Conservation (phyloP, 1,284 basidiomycete genomes). For the Tetrapyrgos nigripes region DNA sequence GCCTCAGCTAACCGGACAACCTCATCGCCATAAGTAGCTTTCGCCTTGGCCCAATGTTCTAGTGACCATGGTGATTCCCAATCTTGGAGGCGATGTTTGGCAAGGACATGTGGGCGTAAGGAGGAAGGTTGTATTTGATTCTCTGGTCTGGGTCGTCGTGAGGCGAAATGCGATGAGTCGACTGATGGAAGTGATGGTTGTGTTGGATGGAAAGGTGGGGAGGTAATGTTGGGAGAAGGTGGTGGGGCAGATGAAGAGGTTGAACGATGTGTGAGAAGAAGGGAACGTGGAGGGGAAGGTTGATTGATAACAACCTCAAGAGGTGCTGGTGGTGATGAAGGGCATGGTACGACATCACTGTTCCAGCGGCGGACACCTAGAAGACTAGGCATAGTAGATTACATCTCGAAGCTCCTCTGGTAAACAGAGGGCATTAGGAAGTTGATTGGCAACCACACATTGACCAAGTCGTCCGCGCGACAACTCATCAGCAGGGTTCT, state of each 20-base stretch:
- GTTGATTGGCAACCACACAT: background rate
- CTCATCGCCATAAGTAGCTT: too few species aligned
- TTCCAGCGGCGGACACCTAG: background rate
- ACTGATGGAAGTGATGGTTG: background rate
- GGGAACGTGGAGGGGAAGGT: background rate
- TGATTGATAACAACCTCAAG: too few species aligned
- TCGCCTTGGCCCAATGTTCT: background rate
- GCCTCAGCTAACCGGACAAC: too few species aligned
- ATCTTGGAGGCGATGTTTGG: background rate
- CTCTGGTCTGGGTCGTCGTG: background rate
- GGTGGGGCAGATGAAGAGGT: too few species aligned
- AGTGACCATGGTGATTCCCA: conserved; percentile 1
- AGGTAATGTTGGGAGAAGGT: background rate
- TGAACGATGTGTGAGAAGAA: too few species aligned
- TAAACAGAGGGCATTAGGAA: conserved; percentile 20
- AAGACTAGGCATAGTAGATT: conserved; percentile 21
- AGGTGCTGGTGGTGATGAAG: too few species aligned
- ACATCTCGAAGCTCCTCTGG: conserved; percentile 23
- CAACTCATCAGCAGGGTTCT: conserved; percentile 41
- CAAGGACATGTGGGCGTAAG: background rate
- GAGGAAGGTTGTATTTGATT: background rate
- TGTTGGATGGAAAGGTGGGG: too few species aligned
- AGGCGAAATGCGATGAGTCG: background rate
- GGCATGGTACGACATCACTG: too few species aligned
- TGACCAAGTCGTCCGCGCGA: conserved; percentile 30